Evolutionary conservation across 2,329 filamentous ascomycete species (phyloP), one percentile per base, ranked within the genome.

Genomic region (Ophiosphaerella korrae): DNA sequence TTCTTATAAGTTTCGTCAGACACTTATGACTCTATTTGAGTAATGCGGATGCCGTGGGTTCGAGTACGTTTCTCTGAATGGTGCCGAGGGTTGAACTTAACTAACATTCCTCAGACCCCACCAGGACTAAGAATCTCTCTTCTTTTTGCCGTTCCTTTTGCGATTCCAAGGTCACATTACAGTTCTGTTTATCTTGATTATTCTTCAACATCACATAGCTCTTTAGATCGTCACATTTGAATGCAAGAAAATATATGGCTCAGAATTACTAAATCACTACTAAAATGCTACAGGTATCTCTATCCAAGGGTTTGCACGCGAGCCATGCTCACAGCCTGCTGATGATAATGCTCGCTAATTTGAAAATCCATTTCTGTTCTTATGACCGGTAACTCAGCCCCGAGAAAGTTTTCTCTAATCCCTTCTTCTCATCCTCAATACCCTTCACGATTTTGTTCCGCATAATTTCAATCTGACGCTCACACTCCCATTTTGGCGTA

Each of bases 401-500:
- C 26, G 26, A 31, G 21, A 49, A 63, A 13, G 16, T 29, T 39
- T 64, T 66, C 37, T 49, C 39, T 31, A 35, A 26, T 34, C 40
- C 16, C 42, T 40, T 42, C 44, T 60, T 61, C 43, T 70, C 65
- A 29, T 55, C 50, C 29, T 42, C 42, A 7, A 70, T 39, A 24
- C 45, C 56, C 45, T 62, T 70, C 64, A 48, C 48, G 43, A 69
- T 62, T 55, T 59, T 67, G 16, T 59, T 58, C 45, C 48, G 48
- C 42, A 73, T 32, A 40, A 69, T 62, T 53, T 74, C 67, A 12
- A 77, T 66, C 55, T 75, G 70, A 11, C 75, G 64, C 38, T 75
- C 73, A 55, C 76, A 75, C 65, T 80, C 77, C 71, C 75, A 75
- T 3, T 69, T 58, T 16, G 82, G 82, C 29, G 79, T 82, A 57